Percentiles rank a stretch among this genome's conserved stretches.
Evolutionary conservation across 768 basidiomycete genomes (phyloP).

Genomic region (Leccinum rimulosum): DNA sequence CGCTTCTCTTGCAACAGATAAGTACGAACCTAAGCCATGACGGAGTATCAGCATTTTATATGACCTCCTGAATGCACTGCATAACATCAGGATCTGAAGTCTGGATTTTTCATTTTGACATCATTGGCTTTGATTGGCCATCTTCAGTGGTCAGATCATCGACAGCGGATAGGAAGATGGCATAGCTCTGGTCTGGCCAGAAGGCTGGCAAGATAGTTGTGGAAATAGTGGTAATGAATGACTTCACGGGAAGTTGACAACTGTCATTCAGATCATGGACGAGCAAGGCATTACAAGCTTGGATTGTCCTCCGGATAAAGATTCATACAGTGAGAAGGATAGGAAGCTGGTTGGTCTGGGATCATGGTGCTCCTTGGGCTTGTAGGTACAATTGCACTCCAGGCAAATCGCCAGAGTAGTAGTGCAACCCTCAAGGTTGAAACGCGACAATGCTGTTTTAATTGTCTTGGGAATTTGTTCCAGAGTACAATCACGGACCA

Average conservation of each 20-base stretch:
- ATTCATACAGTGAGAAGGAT: too few species aligned
- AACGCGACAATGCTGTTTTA: too few species aligned
- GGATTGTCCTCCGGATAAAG: too few species aligned
- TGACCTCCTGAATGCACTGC: conserved; percentile 1
- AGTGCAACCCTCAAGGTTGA: too few species aligned
- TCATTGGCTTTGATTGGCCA: not conserved
- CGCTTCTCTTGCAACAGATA: not conserved
- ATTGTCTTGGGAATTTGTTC: not conserved
- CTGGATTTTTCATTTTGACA: not conserved
- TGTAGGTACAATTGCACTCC: too few species aligned
- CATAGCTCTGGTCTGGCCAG: conserved; percentile 5
- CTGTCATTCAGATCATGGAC: not conserved
- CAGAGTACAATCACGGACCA: not conserved
- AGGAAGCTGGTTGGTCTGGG: too few species aligned
- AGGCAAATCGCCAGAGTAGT: too few species aligned
- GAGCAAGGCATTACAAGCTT: not conserved
- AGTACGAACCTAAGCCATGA: conserved; percentile 11
- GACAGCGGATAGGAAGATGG: not conserved
- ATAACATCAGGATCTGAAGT: not conserved
- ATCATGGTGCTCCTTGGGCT: too few species aligned
- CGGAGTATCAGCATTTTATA: conserved; percentile 4
- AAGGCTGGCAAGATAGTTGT: not conserved
- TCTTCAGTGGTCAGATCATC: not conserved
- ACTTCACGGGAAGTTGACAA: not conserved
- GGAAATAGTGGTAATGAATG: not conserved